These are phyloP conservation scores for Melastoma malabathricum DNA, from an alignment of 345 rosid species.

Conservation along the genomic window DNA sequence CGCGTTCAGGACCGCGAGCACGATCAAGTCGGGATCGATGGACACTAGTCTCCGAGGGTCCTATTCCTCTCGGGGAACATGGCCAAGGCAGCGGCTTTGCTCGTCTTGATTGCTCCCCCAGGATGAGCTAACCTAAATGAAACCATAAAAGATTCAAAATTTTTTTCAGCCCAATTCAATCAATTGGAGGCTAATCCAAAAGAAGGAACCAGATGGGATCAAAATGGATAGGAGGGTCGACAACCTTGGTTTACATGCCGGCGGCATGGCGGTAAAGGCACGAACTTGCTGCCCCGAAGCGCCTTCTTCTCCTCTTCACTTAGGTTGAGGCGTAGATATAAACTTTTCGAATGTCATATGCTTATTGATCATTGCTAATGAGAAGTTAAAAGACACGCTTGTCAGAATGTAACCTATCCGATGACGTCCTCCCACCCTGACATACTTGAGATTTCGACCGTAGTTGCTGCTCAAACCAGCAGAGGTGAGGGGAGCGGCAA, in stretches of 20 bases:
- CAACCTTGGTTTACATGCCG: slow-evolving; percentile 39
- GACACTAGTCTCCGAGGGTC: slow-evolving; percentile 70
- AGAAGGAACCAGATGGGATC: background rate
- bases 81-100: slow-evolving; percentile 86
- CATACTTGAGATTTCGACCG: too few relatives aligned
- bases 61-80: slow-evolving; percentile 78
- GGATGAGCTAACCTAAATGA: slow-evolving; percentile 71
- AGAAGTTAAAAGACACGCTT: too few relatives aligned
- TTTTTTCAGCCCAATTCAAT: background rate
- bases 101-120: slow-evolving; percentile 87
- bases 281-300: slow-evolving; percentile 94
- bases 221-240: background rate
- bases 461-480: too few relatives aligned
- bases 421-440: too few relatives aligned
- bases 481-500: too few relatives aligned
- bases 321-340: slow-evolving; percentile 7
- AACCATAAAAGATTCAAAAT: background rate
- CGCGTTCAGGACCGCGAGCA: slow-evolving; percentile 77
- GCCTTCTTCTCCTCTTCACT: slow-evolving; percentile 88
- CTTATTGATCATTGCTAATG: too few relatives aligned
- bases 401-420: too few relatives aligned
- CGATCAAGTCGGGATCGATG: slow-evolving; percentile 60
- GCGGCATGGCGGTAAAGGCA: slow-evolving; percentile 55
- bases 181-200: background rate
- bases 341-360: too few relatives aligned